Evolutionary conservation across 768 basidiomycete species (phyloP).

Genomic region (Leccinum subgranulosum): DNA sequence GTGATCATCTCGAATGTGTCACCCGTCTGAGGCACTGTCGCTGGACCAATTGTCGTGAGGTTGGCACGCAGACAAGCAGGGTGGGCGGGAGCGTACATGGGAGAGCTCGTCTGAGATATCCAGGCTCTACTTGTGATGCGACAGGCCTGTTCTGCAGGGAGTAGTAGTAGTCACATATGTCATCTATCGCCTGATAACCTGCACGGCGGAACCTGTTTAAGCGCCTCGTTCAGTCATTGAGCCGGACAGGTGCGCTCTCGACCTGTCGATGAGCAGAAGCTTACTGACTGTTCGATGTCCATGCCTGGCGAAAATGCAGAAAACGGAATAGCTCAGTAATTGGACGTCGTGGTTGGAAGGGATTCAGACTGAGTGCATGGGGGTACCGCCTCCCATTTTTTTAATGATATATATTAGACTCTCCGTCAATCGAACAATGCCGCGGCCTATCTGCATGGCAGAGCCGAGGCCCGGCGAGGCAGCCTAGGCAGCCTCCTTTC

Average conservation of each 20-base stretch:
- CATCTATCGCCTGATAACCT: slow-evolving; percentile 82
- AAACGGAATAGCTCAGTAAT: neutral
- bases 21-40: slow-evolving; percentile 58
- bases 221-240: neutral
- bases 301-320: neutral
- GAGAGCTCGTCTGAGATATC: slow-evolving; percentile 68
- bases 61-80: neutral
- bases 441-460: too few species aligned
- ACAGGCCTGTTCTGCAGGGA: slow-evolving; percentile 63
- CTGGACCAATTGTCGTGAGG: slow-evolving; percentile 25
- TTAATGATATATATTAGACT: too few species aligned
- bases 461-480: too few species aligned
- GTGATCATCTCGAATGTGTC: slow-evolving; percentile 71
- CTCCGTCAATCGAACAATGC: too few species aligned
- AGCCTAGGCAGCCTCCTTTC: too few species aligned
- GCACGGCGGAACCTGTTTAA: slow-evolving; percentile 68
- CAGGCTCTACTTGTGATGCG: slow-evolving; percentile 72
- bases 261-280: neutral
- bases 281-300: slow-evolving; percentile 12
- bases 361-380: too few species aligned
- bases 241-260: neutral
- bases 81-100: slow-evolving; percentile 43
- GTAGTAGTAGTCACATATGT: slow-evolving; percentile 85
- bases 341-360: too few species aligned
- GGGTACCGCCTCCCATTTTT: too few species aligned